phyloP scores from a whole-genome alignment of 352 stramenopile species.

The Phytophthora litchii region DNA sequence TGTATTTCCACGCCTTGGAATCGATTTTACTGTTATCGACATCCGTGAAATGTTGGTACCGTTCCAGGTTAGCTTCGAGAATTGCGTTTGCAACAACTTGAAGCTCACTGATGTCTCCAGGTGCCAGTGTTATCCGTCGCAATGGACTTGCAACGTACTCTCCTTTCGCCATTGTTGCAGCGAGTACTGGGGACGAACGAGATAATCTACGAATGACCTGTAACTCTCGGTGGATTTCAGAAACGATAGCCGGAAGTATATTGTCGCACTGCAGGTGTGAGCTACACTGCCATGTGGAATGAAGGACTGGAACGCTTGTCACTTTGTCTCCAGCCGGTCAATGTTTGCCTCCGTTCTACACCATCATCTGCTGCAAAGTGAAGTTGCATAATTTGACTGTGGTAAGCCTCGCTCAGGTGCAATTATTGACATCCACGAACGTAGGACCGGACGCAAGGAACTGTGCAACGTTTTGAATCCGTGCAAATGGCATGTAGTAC shows the following conservation, averaged over 20 bases:
- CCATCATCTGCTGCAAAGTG: constrained; percentile 10
- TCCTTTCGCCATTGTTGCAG: constrained; percentile 24
- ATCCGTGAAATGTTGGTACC: constrained; percentile 34
- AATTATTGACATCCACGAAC: constrained; percentile 2
- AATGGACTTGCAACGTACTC: constrained; percentile 36
- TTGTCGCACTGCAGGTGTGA: constrained; percentile 22
- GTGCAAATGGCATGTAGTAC: too few relatives aligned
- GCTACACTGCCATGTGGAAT: constrained; percentile 25
- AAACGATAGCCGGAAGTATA: constrained; percentile 10
- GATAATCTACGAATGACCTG: constrained; percentile 20
- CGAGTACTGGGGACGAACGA: constrained; percentile 2
- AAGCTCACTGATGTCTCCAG: constrained; percentile 25
- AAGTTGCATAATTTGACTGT: constrained; percentile 10
- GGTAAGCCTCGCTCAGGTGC: neutral
- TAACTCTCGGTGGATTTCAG: constrained; percentile 22
- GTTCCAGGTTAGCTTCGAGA: constrained; percentile 31
- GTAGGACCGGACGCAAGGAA: neutral
- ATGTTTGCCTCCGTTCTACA: constrained; percentile 17
- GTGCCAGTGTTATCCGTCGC: constrained; percentile 17
- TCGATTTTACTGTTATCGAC: constrained; percentile 29
- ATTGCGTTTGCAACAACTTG: constrained; percentile 31
- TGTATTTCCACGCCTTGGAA: constrained; percentile 30
- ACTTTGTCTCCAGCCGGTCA: constrained; percentile 13
- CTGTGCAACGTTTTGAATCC: constrained; percentile 1
- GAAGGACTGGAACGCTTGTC: constrained; percentile 8